Evolutionary conservation across 805 yeast species (phyloP).

Genomic region (Cyberlindnera petersonii): DNA sequence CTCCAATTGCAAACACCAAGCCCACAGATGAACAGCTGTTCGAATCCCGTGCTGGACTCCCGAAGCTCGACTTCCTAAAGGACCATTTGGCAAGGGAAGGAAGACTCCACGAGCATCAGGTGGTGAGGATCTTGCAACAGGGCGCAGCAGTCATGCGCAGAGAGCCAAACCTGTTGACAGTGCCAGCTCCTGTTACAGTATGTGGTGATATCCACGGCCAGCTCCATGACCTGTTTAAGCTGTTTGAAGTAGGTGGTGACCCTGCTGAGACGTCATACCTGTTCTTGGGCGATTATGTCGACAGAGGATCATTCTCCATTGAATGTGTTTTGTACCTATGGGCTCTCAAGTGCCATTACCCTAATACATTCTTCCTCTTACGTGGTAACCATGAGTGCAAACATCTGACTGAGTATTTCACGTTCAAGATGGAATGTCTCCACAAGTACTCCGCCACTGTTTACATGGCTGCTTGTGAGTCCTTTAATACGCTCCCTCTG

Average conservation of each 20-base stretch:
- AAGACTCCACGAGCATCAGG: slow-evolving; percentile 67
- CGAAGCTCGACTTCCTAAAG: slow-evolving; percentile 66
- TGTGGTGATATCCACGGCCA: slow-evolving; percentile 99
- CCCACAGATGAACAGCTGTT: slow-evolving; percentile 74
- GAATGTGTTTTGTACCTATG: slow-evolving; percentile 77
- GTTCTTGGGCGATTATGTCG: slow-evolving; percentile 93
- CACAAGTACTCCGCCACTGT: slow-evolving; percentile 68
- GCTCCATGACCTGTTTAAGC: slow-evolving; percentile 80
- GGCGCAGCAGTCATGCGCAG: slow-evolving; percentile 59
- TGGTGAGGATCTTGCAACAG: slow-evolving; percentile 55
- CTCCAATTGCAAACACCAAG: slow-evolving; percentile 58
- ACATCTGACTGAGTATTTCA: slow-evolving; percentile 90
- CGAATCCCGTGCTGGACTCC: slow-evolving; percentile 50
- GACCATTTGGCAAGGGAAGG: slow-evolving; percentile 82
- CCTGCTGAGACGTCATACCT: slow-evolving; percentile 74
- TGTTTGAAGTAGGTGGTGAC: slow-evolving; percentile 91
- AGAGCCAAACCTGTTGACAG: slow-evolving; percentile 77
- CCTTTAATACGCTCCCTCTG: slow-evolving; percentile 84
- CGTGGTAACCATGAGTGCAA: slow-evolving; percentile 95
- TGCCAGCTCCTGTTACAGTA: slow-evolving; percentile 91
- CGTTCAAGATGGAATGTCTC: slow-evolving; percentile 85
- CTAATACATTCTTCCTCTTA: slow-evolving; percentile 70
- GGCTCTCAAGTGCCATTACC: slow-evolving; percentile 73
- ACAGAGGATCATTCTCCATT: slow-evolving; percentile 85
- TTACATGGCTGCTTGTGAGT: slow-evolving; percentile 68